phyloP scores from a whole-genome alignment of 2,329 filamentous ascomycete species.

The Myriosclerotinia duriaeana region DNA sequence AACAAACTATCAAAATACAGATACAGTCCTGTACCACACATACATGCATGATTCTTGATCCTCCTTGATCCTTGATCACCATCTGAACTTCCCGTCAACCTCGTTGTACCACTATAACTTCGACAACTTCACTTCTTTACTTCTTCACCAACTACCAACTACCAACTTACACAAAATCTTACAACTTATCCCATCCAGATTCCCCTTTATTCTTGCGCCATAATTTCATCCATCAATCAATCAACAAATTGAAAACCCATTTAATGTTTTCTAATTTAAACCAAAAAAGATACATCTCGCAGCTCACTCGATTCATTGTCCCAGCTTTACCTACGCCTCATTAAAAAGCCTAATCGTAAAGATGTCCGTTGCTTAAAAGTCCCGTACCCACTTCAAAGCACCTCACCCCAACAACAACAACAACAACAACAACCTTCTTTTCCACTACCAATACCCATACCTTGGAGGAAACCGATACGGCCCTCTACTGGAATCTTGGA shows the following conservation, averaged over 20 bases:
- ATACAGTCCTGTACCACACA: background rate
- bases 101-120: conserved; percentile 10
- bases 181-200: background rate
- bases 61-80: background rate
- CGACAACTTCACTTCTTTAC: too few species aligned
- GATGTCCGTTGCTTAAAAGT: conserved; percentile 17
- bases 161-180: background rate
- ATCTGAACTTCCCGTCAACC: conserved; percentile 17
- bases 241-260: background rate
- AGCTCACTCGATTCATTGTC: background rate
- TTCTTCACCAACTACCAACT: too few species aligned
- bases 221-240: background rate
- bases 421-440: background rate
- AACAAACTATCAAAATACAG: background rate
- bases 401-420: too few species aligned
- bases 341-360: conserved; percentile 3
- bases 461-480: conserved; percentile 10
- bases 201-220: too few species aligned
- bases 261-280: too few species aligned
- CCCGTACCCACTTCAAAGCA: conserved; percentile 17
- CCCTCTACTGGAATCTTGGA: background rate
- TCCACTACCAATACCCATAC: background rate
- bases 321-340: background rate
- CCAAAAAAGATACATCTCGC: background rate
- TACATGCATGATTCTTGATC: conserved; percentile 9